Evolutionary conservation across 768 basidiomycete genomes (phyloP).

Genomic region (Albatrellus ellisii): DNA sequence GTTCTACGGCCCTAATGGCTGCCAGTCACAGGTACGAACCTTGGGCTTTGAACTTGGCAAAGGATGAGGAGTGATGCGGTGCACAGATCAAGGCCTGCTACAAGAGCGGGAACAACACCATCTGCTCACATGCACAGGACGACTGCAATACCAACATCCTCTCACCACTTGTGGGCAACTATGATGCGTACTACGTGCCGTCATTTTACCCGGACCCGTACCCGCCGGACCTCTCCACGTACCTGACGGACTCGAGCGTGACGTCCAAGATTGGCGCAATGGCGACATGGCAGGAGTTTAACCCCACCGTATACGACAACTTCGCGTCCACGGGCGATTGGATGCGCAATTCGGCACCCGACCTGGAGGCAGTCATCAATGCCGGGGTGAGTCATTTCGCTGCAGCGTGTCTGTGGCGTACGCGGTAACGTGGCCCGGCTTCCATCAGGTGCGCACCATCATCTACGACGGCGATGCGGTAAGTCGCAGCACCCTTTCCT

Average conservation of each 20-base stretch:
- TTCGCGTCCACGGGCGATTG: constrained; percentile 42
- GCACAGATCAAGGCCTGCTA: constrained; percentile 39
- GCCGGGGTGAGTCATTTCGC: constrained; percentile 27
- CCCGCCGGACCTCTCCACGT: constrained; percentile 27
- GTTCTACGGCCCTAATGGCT: constrained; percentile 32
- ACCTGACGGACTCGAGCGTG: constrained; percentile 19
- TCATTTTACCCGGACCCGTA: constrained; percentile 31
- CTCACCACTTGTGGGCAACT: constrained; percentile 32
- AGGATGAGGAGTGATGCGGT: background rate
- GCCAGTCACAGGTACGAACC: constrained; percentile 30
- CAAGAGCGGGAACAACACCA: constrained; percentile 29
- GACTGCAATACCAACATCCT: constrained; percentile 48
- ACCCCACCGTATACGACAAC: constrained; percentile 28
- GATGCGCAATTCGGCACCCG: constrained; percentile 35
- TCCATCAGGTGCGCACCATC: constrained; percentile 22
- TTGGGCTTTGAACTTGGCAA: background rate
- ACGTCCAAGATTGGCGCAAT: constrained; percentile 31
- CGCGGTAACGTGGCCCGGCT: no score
- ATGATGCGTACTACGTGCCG: constrained; percentile 41
- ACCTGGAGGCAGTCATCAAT: constrained; percentile 44
- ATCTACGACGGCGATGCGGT: constrained; percentile 24
- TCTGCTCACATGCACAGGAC: constrained; percentile 42
- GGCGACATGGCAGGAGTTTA: constrained; percentile 28
- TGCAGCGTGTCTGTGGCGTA: background rate
- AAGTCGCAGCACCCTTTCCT: background rate